Base-by-base conservation (phyloP, 73 alveolate genomes). In the Stentor roeselii region DNA sequence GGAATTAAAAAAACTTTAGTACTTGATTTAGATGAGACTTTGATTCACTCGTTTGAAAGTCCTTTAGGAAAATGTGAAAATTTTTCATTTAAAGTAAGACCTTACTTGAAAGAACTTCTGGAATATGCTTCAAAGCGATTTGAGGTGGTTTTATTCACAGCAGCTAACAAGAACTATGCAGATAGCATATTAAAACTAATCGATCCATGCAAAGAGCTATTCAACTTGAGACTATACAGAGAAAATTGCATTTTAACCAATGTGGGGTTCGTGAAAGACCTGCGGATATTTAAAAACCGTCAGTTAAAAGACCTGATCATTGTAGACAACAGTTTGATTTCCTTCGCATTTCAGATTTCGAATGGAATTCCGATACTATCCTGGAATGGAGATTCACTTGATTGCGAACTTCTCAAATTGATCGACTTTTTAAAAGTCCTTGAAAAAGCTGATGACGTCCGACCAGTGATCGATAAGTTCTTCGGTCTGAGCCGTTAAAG, bases 231-330 rank as follows among this genome's bases (percentile, higher is more conserved):
- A 83, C 86, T 93, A 59, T 88, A 92, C 82, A 82, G 98, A 78
- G 90, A 84, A 36, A 92, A 91, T 77, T 93, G 98, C 78, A 91
- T 93, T 76, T 86, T 89, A 31, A 91, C 98, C 14, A n/a, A n/a
- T n/a, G 82, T 78, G 59, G 98, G 98, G 36, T 85, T 93, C 84
- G 91, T 93, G 0, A 93, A 93, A 86, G 98, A 93, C 77, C 82
- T 90, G 39, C 74, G 95, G 76, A 86, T 88, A 3, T 76, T 90
- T 4, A 87, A 78, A 39, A 88, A 84, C 30, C 36, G 82, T 0
- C 89, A 87, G 42, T 75, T 90, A 14, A 83, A 76, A 36, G 86
- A 89, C 39, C 60, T 85, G 3, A 6, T 90, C 32, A 84, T 90
- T 4, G 95, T 90, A 21, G 95, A 90, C 75, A 90, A 90, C 60